These are phyloP conservation scores for Scytalidium lignicola DNA, from an alignment of 2,329 filamentous ascomycete species.

Conservation along the genomic window DNA sequence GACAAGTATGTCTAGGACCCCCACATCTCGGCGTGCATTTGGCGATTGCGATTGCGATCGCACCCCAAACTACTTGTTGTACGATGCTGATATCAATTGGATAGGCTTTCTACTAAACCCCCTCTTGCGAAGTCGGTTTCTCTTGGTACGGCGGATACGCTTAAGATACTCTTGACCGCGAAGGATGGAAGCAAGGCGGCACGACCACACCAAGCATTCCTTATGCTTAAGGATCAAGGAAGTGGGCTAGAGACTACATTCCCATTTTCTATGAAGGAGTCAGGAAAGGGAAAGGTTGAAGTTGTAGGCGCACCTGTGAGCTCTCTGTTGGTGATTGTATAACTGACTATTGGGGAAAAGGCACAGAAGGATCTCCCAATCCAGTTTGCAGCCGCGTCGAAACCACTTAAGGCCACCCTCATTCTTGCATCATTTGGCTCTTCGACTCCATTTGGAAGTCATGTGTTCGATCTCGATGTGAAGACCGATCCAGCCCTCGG, in stretches of 20 bases:
- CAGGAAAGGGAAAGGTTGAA: conserved; percentile 78
- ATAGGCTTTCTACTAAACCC: conserved; percentile 23
- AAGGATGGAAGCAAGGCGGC: conserved; percentile 74
- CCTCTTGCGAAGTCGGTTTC: conserved; percentile 55
- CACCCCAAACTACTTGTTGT: too few relatives aligned
- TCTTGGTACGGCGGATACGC: conserved; percentile 62
- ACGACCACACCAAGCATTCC: conserved; percentile 89
- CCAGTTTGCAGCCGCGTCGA: conserved; percentile 66
- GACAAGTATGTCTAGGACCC: conserved; percentile 52
- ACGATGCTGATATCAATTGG: conserved; percentile 10
- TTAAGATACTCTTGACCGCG: conserved; percentile 79
- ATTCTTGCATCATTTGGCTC: conserved; percentile 83
- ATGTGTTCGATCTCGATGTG: conserved; percentile 69
- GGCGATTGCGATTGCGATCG: too few relatives aligned
- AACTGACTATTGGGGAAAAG: conserved; percentile 40
- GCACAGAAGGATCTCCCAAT: conserved; percentile 82
- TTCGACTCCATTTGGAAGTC: conserved; percentile 59
- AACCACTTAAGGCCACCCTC: conserved; percentile 72
- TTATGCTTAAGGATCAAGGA: conserved; percentile 69
- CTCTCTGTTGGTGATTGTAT: not conserved
- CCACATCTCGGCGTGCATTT: not conserved
- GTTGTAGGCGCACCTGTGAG: conserved; percentile 55
- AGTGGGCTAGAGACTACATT: conserved; percentile 84
- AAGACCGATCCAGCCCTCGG: conserved; percentile 57
- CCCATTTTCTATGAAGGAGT: conserved; percentile 77